Base-by-base conservation (phyloP, 129 eudicot species). In the Smallanthus sonchifolius region DNA sequence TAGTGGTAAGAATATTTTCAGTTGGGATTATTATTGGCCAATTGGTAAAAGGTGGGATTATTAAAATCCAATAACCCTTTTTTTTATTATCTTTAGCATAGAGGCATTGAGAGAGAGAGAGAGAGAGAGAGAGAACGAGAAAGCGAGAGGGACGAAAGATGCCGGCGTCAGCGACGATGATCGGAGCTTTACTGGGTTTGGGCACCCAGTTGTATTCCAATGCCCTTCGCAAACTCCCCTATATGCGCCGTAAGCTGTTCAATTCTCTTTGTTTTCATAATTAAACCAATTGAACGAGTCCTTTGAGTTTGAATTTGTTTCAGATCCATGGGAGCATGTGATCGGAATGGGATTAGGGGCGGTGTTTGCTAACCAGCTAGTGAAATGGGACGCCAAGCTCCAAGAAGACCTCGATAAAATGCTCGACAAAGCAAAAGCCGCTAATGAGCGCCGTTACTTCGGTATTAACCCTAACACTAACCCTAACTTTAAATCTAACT, bases 251-350 rank as follows among this genome's bases (percentile, higher is more conserved):
- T 92, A 82, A 81, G 78, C n/a, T 19, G 4, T 28, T 44, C 4
- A 17, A 14, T 62, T 35, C 19, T 49, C 77, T 69, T 20, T 52
- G 16, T 30, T 4, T 51, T 19, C 47, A 10, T 69, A 17, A 37
- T 2, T 47, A 1, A 17, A 49, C 54, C 64, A 11, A 40, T 57
- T 51, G 36, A 49, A 45, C 13, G 3, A 20, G 9, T 63, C 32
- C 52, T 2, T 13, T 4, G n/a, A 47, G 10, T 55, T n/a, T 20
- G 4, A 20, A 11, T n/a, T 32, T 75, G 39, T 70, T 43, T 10
- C 76, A 93, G 98, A 93, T 90, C 98, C 98, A 2, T 93, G 98
- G 98, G 98, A 93, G 80, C 98, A 93, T 82, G 62, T 90, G 40
- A 28, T 93, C 43, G 98, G 97, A 7, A 93, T 93, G 96, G 97